Percentiles rank a stretch among this genome's conserved stretches.
phyloP scores from a whole-genome alignment of 2,329 filamentous ascomycete species.

The Xylaria sp. region DNA sequence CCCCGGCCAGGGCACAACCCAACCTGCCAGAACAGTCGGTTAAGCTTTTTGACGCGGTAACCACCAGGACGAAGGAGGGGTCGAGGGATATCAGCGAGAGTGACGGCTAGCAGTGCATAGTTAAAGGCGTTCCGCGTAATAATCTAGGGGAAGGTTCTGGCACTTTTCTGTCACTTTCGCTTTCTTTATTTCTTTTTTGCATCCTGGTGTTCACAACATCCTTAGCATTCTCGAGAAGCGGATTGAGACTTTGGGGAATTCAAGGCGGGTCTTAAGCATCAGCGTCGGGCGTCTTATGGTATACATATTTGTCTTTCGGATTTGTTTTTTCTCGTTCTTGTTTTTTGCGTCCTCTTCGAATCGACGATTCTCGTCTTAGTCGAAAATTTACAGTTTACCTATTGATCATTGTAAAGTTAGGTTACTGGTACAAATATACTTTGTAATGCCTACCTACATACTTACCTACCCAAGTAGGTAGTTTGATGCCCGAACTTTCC shows the following conservation, averaged over 20 bases:
- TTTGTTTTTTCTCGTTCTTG: neutral
- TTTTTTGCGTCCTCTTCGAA: neutral
- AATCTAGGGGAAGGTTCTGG: neutral
- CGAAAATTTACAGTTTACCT: neutral
- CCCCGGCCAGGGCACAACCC: neutral
- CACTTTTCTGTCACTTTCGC: neutral
- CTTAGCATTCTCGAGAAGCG: conserved; percentile 18
- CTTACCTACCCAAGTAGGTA: too few species aligned
- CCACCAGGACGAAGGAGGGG: neutral
- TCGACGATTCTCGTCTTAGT: conserved; percentile 1
- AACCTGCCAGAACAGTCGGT: neutral
- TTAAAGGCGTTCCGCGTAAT: conserved; percentile 29
- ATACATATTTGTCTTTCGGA: conserved; percentile 1
- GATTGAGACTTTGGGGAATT: conserved; percentile 16
- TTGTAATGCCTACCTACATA: neutral
- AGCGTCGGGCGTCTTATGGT: conserved; percentile 34
- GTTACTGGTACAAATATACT: conserved; percentile 12
- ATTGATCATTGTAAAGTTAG: neutral
- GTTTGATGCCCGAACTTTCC: too few species aligned
- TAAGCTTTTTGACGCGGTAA: neutral
- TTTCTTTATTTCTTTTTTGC: neutral
- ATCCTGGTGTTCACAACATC: conserved; percentile 8
- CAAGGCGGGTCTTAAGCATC: conserved; percentile 31
- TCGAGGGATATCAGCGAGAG: neutral
- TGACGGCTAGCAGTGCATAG: conserved; percentile 30